phyloP scores from a whole-genome alignment of 257 asterid species.

The Solanum clarkiae region DNA sequence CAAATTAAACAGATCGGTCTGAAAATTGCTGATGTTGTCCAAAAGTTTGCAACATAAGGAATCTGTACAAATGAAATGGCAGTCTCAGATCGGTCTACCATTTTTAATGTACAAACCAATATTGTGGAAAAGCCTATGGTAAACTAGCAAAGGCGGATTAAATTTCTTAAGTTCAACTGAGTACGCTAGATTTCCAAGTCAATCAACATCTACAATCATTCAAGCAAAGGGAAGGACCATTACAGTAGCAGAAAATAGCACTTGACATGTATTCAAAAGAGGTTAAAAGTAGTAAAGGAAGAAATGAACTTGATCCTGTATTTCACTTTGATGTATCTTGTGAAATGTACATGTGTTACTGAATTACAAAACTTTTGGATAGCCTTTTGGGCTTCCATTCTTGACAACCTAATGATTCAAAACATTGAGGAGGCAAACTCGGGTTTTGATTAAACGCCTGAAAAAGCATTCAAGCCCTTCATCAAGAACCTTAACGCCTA shows the following conservation, averaged over 20 bases:
- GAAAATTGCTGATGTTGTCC: too few species aligned
- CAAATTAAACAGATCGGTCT: neutral
- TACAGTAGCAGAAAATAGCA: neutral
- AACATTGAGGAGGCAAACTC: constrained; percentile 31
- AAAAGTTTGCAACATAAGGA: neutral
- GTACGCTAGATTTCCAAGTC: neutral
- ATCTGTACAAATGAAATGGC: neutral
- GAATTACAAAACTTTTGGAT: neutral
- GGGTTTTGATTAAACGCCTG: constrained; percentile 21
- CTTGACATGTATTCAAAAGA: neutral
- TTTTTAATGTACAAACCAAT: neutral
- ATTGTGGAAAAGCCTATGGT: neutral
- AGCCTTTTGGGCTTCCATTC: neutral
- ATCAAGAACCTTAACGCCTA: constrained; percentile 15
- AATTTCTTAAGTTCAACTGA: neutral
- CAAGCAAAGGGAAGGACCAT: neutral
- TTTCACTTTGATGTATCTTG: neutral
- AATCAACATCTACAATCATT: neutral
- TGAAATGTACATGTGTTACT: neutral
- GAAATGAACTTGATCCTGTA: neutral
- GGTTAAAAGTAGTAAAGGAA: too few species aligned
- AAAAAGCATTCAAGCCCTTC: constrained; percentile 18
- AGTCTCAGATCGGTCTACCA: neutral
- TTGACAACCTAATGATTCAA: constrained; percentile 10
- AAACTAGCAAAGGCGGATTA: neutral